Conservation (phyloP, 495 filamentous ascomycete species). For the Niebla homalea region DNA sequence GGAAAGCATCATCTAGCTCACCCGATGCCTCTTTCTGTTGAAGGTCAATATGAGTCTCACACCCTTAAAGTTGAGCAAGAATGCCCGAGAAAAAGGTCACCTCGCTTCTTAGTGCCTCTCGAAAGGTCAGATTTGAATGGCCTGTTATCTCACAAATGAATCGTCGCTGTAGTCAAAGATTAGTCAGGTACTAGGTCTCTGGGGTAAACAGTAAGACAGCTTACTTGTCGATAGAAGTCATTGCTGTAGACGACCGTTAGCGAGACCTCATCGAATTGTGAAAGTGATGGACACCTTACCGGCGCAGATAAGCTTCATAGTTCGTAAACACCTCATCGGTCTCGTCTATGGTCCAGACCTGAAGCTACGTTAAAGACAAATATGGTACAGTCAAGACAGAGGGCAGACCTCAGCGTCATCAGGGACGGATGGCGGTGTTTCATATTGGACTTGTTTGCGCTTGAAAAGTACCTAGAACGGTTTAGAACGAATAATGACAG, state of each 20-base stretch:
- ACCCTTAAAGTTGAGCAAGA: background rate
- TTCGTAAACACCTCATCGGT: slow-evolving; percentile 82
- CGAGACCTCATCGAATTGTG: background rate
- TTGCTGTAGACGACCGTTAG: slow-evolving; percentile 38
- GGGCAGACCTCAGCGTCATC: slow-evolving; percentile 59
- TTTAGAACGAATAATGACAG: background rate
- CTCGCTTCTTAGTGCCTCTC: slow-evolving; percentile 86
- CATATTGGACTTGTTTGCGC: slow-evolving; percentile 83
- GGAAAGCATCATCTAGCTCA: slow-evolving; percentile 83
- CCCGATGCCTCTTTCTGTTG: slow-evolving; percentile 65
- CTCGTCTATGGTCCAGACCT: slow-evolving; percentile 87
- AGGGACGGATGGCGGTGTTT: slow-evolving; percentile 59
- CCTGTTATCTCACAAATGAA: slow-evolving; percentile 95
- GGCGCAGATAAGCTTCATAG: slow-evolving; percentile 76
- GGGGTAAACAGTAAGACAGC: slow-evolving; percentile 9
- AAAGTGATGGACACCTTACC: slow-evolving; percentile 36
- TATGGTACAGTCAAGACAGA: background rate
- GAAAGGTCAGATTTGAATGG: slow-evolving; percentile 85
- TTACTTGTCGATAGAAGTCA: slow-evolving; percentile 87
- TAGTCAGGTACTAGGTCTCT: background rate
- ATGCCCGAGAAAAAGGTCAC: slow-evolving; percentile 38
- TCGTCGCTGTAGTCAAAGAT: slow-evolving; percentile 40
- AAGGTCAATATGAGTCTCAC: slow-evolving; percentile 1
- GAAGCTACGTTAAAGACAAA: slow-evolving; percentile 8
- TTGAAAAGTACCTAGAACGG: slow-evolving; percentile 74